Base-by-base conservation (phyloP, 805 yeast genomes). In the Starmerella lactis-condensi region DNA sequence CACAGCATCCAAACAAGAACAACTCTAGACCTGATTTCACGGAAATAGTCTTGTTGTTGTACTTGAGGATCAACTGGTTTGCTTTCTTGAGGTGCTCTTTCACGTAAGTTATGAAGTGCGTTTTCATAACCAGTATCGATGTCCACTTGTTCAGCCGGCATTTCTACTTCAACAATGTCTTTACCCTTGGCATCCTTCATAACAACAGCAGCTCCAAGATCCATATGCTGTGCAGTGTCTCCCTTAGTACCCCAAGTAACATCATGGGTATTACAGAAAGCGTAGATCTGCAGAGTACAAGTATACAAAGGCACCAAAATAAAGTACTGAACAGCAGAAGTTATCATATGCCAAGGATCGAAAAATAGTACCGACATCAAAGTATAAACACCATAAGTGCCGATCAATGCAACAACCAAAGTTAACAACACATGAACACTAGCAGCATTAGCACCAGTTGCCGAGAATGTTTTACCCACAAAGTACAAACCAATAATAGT, bases 191-290 rank as follows among this genome's bases (percentile, higher is more conserved):
- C 67, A 33, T 75, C 89, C 38, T 74, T 74, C 48, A 76, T 73
- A 39, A 78, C 75, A 19, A 77, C 76, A 30, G 92, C 92, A 27
- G 77, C 73, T 29, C 92, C 83, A 22, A 74, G 60, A 38, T 68
- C 75, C 40, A 69, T 68, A 13, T 69, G 66, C 28, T 70, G 75
- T 37, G 67, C 68, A 40, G 74, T 76, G 38, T 83, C 94, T 43
- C 98, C 98, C 52, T 85, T 85, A 2, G 98, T 85, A 56, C 98
- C 98, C 98, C 98, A 85, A 0, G 94, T 77, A 30, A 89, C 93
- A 61, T 85, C 98, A 56, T 85, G 96, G 3, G 95, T 85, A 53
- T 85, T 85, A 60, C 98, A 85, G 56, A 85, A 82, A 1, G 98
- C 95, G 58, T 82, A 85, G 36, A 89, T 82, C 56, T 85, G 95